Conservation (phyloP, 768 basidiomycete genomes). For the Boletus barrowsii region DNA sequence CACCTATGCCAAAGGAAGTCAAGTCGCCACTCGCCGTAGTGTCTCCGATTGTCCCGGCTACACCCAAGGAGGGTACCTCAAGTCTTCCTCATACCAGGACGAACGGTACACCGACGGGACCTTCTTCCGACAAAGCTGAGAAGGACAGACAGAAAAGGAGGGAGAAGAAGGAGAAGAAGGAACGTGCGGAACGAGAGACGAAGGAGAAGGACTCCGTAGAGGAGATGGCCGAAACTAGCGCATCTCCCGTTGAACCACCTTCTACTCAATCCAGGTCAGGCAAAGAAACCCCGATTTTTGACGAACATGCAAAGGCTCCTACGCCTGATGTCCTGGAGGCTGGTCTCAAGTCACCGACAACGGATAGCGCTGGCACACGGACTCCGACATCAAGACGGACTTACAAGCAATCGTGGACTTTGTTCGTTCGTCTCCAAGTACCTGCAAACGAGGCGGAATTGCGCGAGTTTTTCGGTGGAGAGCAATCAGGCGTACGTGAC, state of each 20-base stretch:
- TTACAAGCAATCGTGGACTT: conserved; percentile 75
- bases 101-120: conserved; percentile 30
- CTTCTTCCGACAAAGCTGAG: conserved; percentile 48
- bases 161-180: conserved; percentile 60
- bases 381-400: conserved; percentile 69
- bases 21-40: conserved; percentile 35
- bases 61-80: conserved; percentile 37
- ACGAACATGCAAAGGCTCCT: conserved; percentile 22
- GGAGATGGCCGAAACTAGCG: conserved; percentile 31
- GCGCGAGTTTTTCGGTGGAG: conserved; percentile 73
- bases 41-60: conserved; percentile 31
- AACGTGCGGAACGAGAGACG: conserved; percentile 43
- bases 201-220: conserved; percentile 38
- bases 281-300: conserved; percentile 37
- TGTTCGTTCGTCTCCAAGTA: conserved; percentile 69
- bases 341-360: conserved; percentile 53
- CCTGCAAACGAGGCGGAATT: conserved; percentile 61
- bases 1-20: conserved; percentile 30
- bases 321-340: conserved; percentile 25
- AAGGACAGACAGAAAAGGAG: conserved; percentile 58
- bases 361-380: conserved; percentile 59
- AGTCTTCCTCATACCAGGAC: conserved; percentile 31
- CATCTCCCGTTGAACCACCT: conserved; percentile 23
- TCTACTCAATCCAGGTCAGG: conserved; percentile 34
- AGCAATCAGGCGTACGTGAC: conserved; percentile 58